Conservation (phyloP, 164 flowering plant species). For the Stephania cephalantha region DNA sequence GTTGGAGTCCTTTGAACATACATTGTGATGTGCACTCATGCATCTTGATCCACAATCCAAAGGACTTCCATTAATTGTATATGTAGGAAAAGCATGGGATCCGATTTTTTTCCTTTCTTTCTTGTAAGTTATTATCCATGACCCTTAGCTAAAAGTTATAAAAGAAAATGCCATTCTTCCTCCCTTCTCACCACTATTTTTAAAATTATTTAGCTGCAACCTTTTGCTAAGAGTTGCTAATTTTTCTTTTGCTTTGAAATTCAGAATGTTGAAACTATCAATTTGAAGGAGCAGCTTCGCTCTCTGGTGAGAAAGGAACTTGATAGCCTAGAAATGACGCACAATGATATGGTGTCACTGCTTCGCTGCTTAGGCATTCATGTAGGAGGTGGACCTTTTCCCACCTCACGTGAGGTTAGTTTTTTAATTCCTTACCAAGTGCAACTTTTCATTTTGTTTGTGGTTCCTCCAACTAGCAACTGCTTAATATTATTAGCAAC, state of each 20-base stretch:
- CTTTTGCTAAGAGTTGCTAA: not conserved
- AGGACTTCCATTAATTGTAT: no score
- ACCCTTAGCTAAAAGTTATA: no score
- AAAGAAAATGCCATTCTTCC: not conserved
- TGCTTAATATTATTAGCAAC: not conserved
- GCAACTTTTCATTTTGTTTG: not conserved
- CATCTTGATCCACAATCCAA: no score
- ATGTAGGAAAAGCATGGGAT: no score
- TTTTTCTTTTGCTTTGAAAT: slow-evolving; percentile 6
- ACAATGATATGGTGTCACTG: slow-evolving; percentile 66
- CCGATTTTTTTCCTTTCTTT: no score
- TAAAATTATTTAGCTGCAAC: not conserved
- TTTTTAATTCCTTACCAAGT: not conserved
- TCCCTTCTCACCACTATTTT: not conserved
- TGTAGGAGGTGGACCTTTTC: slow-evolving; percentile 43
- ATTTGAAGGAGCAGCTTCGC: slow-evolving; percentile 69
- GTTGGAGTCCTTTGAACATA: no score
- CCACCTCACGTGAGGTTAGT: slow-evolving; percentile 52
- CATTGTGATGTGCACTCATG: no score
- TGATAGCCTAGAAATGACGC: slow-evolving; percentile 38
- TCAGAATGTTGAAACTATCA: slow-evolving; percentile 73
- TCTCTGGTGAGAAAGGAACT: slow-evolving; percentile 54
- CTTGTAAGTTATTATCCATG: no score
- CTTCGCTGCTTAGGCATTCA: slow-evolving; percentile 66
- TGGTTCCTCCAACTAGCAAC: not conserved